phyloP scores from a whole-genome alignment of 805 yeast species.

The Metschnikowia lunata region DNA sequence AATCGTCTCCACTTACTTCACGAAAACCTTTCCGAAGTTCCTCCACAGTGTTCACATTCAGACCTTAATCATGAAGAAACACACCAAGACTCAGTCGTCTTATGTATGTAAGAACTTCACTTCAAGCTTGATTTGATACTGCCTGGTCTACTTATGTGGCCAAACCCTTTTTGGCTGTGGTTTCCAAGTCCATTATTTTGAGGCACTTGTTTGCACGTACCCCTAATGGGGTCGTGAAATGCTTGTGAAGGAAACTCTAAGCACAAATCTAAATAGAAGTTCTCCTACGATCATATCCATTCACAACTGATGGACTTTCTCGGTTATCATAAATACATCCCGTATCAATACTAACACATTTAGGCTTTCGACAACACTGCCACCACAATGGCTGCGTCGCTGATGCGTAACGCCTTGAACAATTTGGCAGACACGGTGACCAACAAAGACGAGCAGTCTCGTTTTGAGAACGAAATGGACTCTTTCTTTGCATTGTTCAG shows the following conservation, averaged over 20 bases:
- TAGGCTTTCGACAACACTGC: constrained; percentile 92
- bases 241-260: background rate
- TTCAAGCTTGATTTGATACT: background rate
- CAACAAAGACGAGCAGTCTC: constrained; percentile 43
- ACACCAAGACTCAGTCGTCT: constrained; percentile 66
- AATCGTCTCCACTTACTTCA: background rate
- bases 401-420: constrained; percentile 95
- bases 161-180: background rate
- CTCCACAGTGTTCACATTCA: background rate
- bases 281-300: background rate
- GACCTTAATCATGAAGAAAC: constrained; percentile 41
- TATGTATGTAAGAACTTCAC: constrained; percentile 42
- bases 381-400: constrained; percentile 92
- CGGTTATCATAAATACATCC: no score
- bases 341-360: constrained; percentile 6
- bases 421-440: constrained; percentile 77
- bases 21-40: background rate
- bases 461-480: constrained; percentile 90
- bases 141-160: background rate
- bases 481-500: constrained; percentile 89
- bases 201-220: background rate
- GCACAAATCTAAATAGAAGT: background rate
- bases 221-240: background rate
- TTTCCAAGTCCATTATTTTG: no score
- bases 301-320: background rate